Evolutionary conservation across 768 basidiomycete genomes (phyloP).

Genomic region (Auricularia sp.): DNA sequence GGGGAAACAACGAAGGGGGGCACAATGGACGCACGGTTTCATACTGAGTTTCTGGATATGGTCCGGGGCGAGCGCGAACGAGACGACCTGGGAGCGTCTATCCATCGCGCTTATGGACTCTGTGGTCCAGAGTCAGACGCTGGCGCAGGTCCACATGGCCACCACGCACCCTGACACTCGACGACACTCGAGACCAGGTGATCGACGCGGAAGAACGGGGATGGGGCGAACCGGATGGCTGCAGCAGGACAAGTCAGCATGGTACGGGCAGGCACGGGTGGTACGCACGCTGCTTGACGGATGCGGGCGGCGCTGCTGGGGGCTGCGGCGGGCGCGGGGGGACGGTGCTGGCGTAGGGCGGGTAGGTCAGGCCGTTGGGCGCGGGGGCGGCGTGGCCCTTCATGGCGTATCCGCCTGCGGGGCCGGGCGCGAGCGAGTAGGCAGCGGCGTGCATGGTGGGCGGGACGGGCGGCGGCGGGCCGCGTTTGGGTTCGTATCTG

Average conservation of each 20-base stretch:
- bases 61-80: slow-evolving; percentile 58
- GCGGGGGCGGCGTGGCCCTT: not conserved
- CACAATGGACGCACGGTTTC: slow-evolving; percentile 35
- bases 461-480: not conserved
- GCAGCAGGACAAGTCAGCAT: slow-evolving; percentile 11
- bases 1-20: not conserved
- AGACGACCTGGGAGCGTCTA: slow-evolving; percentile 51
- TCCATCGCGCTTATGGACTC: slow-evolving; percentile 75
- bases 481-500: not conserved
- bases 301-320: slow-evolving; percentile 1
- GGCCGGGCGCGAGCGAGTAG: not conserved
- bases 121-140: slow-evolving; percentile 19
- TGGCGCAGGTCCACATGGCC: slow-evolving; percentile 2
- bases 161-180: slow-evolving; percentile 66
- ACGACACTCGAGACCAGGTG: slow-evolving; percentile 52
- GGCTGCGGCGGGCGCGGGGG: not conserved
- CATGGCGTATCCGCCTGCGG: not conserved
- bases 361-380: not conserved
- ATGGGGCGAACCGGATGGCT: slow-evolving; percentile 71
- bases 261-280: not conserved
- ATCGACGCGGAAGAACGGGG: slow-evolving; percentile 66
- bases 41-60: slow-evolving; percentile 51
- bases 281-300: slow-evolving; percentile 7
- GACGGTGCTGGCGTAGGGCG: not conserved
- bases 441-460: not conserved